phyloP scores from a whole-genome alignment of 2,329 filamentous ascomycete genomes.

The Paecilomyces variotii region DNA sequence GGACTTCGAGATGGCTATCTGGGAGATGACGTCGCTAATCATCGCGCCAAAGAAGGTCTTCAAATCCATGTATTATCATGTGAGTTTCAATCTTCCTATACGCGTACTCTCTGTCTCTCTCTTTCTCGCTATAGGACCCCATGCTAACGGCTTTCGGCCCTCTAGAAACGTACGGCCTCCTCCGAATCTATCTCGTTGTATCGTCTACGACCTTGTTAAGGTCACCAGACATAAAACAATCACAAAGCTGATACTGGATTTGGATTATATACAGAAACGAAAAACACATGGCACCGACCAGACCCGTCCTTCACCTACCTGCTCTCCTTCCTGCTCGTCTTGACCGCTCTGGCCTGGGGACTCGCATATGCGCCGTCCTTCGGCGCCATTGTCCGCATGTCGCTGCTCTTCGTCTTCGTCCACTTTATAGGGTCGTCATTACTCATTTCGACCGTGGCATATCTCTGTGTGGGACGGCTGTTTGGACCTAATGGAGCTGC shows the following conservation, averaged over 20 bases:
- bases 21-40: conserved; percentile 63
- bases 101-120: conserved; percentile 13
- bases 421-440: conserved; percentile 57
- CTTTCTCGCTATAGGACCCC: neutral
- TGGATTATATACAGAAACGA: conserved; percentile 46
- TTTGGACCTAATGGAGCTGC: conserved; percentile 48
- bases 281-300: conserved; percentile 62
- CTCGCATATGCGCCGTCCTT: conserved; percentile 45
- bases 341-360: conserved; percentile 50
- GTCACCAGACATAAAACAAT: neutral
- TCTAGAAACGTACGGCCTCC: conserved; percentile 32
- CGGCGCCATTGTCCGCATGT: conserved; percentile 39
- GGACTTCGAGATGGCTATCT: conserved; percentile 67
- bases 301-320: conserved; percentile 65
- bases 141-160: conserved; percentile 6
- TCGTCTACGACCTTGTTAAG: neutral
- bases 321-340: conserved; percentile 56
- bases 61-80: conserved; percentile 62
- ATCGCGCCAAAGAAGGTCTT: conserved; percentile 65
- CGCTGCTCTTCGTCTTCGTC: conserved; percentile 42
- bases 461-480: conserved; percentile 55
- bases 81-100: conserved; percentile 28
- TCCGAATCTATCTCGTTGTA: conserved; percentile 6
- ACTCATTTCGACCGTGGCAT: conserved; percentile 53
- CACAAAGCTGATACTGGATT: neutral